Evolutionary conservation across 441 rosid genomes (phyloP).

Genomic region (Biscutella laevigata): DNA sequence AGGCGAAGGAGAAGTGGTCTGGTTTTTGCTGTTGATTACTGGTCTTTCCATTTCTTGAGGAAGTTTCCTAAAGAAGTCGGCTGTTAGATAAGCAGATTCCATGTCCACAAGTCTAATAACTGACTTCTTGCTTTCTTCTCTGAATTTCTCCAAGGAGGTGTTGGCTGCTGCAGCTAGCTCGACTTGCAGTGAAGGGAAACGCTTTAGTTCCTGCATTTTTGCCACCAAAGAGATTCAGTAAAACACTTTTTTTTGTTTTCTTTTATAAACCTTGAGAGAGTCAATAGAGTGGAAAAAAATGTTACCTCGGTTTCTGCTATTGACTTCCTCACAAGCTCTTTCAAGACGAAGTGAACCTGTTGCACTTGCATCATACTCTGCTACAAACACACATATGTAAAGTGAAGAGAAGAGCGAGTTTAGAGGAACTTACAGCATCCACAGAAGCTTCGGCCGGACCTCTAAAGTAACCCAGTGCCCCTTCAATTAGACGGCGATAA

Average conservation of each 20-base stretch:
- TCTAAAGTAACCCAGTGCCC: slow-evolving; percentile 59
- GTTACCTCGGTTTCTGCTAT: slow-evolving; percentile 67
- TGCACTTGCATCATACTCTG: background rate
- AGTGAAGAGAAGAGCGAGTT: background rate
- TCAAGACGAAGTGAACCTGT: slow-evolving; percentile 73
- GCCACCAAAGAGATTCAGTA: background rate
- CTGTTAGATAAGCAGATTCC: slow-evolving; percentile 85
- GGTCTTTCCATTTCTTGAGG: slow-evolving; percentile 63
- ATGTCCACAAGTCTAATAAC: slow-evolving; percentile 66
- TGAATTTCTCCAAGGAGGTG: slow-evolving; percentile 62
- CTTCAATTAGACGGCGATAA: slow-evolving; percentile 73
- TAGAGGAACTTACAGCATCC: slow-evolving; percentile 59
- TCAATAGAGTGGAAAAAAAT: background rate
- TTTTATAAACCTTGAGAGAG: background rate
- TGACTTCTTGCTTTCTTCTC: slow-evolving; percentile 76
- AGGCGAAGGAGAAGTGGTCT: slow-evolving; percentile 11
- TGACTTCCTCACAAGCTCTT: slow-evolving; percentile 83
- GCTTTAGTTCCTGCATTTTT: slow-evolving; percentile 65
- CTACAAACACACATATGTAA: no score
- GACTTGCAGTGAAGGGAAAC: slow-evolving; percentile 73
- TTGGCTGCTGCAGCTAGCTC: slow-evolving; percentile 64
- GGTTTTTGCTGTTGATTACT: slow-evolving; percentile 27
- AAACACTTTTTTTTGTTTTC: background rate
- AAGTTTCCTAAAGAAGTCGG: slow-evolving; percentile 74
- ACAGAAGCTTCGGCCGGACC: slow-evolving; percentile 92